Base-by-base conservation (phyloP, 768 basidiomycete species). In the Rhizopogon vesiculosus region DNA sequence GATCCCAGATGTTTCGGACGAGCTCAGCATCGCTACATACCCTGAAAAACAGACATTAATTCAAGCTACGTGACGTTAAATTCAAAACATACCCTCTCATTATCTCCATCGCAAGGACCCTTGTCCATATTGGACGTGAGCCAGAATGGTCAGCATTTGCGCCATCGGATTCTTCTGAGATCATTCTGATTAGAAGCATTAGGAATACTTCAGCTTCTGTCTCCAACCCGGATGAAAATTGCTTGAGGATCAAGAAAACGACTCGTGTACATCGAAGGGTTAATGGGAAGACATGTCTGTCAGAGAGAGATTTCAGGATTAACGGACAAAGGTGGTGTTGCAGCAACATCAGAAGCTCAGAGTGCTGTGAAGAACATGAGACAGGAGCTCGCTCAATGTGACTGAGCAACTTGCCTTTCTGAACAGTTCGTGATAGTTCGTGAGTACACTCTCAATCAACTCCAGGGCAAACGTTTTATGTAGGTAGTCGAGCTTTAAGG, bases 381-480 rank as follows among this genome's bases (percentile, higher is more conserved):
- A 8, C 6, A 52, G 18, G 38, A 5, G 51, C 5, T 29, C 19
- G 39, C 7, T 18, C 4, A 54, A 41, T 42, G 42, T 35, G 44
- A 28, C 22, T 7, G n/a, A 25, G 1, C 25, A 22, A 66, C 74
- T 39, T 61, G 90, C 94, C 76, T 87, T 83, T 51, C 88, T 80
- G 67, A 95, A 94, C 0, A 93, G 76, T n/a, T 78, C 80, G 59
- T 93, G 86, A 62, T 95, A 94, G 66, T 95, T 94, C 7, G 93
- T 94, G 50, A 99, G 74, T 2, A 98, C 91, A 63, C 95, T 98
- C 73, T 99, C 96, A 39, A 98, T 93, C 52, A 98, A 74, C 71
- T 99, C 96, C n/a, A 99, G 73, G 0, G 94, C 93, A 61, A 98
- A 98, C 0, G 97, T 98, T 70, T 94, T 88, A 63, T 90, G 91